Evolutionary conservation across 1,284 basidiomycete genomes (phyloP).

Genomic region (Lignosus rhinocerotis): DNA sequence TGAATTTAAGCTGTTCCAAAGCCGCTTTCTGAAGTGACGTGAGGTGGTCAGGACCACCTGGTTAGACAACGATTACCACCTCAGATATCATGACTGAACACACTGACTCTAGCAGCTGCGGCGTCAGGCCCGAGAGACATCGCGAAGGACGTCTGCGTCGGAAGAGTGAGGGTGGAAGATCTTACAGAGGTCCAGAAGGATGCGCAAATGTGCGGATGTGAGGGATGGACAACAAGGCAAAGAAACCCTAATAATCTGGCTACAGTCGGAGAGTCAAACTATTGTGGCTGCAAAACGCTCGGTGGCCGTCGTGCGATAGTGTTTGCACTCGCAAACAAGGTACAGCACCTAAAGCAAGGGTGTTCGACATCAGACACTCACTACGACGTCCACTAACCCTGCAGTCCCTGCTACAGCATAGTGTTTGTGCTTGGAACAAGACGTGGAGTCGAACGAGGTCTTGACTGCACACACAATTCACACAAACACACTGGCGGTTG

Average conservation of each 20-base stretch:
- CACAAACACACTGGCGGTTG: no score
- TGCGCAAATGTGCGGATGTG: conserved; percentile 14
- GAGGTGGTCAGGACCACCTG: conserved; percentile 22
- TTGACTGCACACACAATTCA: no score
- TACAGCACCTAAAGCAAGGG: neutral
- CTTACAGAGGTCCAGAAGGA: conserved; percentile 17
- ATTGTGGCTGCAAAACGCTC: conserved; percentile 45
- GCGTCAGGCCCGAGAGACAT: conserved; percentile 43
- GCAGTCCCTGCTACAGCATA: no score
- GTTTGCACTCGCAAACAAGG: neutral
- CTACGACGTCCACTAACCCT: neutral
- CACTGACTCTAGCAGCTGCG: conserved; percentile 44
- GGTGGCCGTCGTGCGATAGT: conserved; percentile 5
- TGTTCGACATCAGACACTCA: neutral
- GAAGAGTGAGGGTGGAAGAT: neutral
- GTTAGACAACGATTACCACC: conserved; percentile 28
- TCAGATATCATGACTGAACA: conserved; percentile 18
- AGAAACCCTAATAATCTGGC: conserved; percentile 30
- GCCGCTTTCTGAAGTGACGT: conserved; percentile 48
- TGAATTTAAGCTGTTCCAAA: conserved; percentile 61
- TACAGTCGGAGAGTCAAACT: conserved; percentile 61
- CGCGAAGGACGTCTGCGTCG: conserved; percentile 9
- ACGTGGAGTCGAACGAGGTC: no score
- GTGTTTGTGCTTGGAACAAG: no score
- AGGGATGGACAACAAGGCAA: conserved; percentile 27